Percentiles rank a stretch among this genome's conserved stretches.
Evolutionary conservation across 768 basidiomycete species (phyloP).

Genomic region (Naematelia aurantialba): DNA sequence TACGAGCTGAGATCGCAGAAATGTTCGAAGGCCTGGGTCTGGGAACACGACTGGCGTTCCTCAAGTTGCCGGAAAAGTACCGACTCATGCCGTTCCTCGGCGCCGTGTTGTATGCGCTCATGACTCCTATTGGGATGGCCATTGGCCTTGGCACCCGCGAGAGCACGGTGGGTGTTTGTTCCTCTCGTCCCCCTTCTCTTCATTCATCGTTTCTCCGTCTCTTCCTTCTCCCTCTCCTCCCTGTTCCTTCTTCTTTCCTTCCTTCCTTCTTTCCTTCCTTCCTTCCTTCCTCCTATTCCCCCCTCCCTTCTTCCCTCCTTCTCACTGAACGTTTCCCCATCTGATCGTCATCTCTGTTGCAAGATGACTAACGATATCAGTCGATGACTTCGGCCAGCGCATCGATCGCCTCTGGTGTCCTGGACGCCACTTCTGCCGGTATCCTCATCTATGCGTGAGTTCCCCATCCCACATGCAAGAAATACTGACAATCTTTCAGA

Average conservation of each 20-base stretch:
- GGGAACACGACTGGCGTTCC: slow-evolving; percentile 37
- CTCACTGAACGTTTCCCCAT: too few relatives aligned
- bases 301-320: too few relatives aligned
- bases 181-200: too few relatives aligned
- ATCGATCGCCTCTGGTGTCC: slow-evolving; percentile 39
- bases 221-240: too few relatives aligned
- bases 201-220: too few relatives aligned
- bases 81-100: slow-evolving; percentile 27
- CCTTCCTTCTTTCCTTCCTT: too few relatives aligned
- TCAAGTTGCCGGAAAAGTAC: slow-evolving; percentile 18
- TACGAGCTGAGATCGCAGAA: slow-evolving; percentile 29
- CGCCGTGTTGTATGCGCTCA: slow-evolving; percentile 26
- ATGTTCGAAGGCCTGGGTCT: slow-evolving; percentile 32
- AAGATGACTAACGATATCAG: slow-evolving; percentile 24
- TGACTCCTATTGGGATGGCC: slow-evolving; percentile 40
- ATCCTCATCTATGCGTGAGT: slow-evolving; percentile 38
- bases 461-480: background rate
- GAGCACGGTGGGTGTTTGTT: background rate
- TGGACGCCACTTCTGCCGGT: slow-evolving; percentile 45
- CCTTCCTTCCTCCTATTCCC: too few relatives aligned
- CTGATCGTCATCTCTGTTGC: slow-evolving; percentile 2
- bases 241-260: too few relatives aligned
- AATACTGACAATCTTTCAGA: background rate
- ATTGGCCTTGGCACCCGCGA: slow-evolving; percentile 29
- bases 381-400: slow-evolving; percentile 34